Evolutionary conservation across 768 basidiomycete genomes (phyloP), one percentile per base, ranked within the genome.

Genomic region (Boletus reticuloceps): DNA sequence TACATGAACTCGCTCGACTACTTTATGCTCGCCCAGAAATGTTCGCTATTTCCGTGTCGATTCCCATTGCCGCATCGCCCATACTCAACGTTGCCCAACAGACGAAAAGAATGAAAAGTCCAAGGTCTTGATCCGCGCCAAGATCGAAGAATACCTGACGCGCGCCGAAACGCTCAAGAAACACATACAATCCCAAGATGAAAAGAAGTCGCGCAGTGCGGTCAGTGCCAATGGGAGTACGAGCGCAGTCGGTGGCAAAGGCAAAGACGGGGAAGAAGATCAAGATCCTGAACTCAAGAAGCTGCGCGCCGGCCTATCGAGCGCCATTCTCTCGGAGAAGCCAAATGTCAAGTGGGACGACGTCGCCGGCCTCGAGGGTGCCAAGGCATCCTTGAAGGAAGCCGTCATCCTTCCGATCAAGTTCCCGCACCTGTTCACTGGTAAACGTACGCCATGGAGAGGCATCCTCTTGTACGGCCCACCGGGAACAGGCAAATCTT

Each of bases 361-460:
- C 70, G 96, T 99, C 46, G 97, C 97, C 16, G 97, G 97, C 46
- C 80, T 99, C 11, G 94, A 96, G 66, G 85, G 83, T 27, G 97
- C 96, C 42, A 99, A 98, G 72, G 94, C 95, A 40, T 83, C 96
- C 6, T 75, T 99, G 66, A 98, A 98, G 69, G 97, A 98, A 71
- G 96, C 97, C 37, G 97, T 98, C 69, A 97, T 98, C 68, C 79
- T 99, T n/a, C 97, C 97, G 5, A 98, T 98, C 81, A 98, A 98
- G 72, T 98, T 98, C 65, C 97, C 97, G 2, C 94, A 98, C 72
- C 81, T 99, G 29, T 99, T 99, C 74, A 98, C 95, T 1, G 97
- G 96, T 38, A 98, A 98, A 72, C 88, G 97, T 17, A 98, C 95
- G 11, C 96, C 97, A 3, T 98, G 97, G 97, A 82, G 81, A 46